Conservation (phyloP, 78 protist species). For the Dictyostelium intermedium region DNA sequence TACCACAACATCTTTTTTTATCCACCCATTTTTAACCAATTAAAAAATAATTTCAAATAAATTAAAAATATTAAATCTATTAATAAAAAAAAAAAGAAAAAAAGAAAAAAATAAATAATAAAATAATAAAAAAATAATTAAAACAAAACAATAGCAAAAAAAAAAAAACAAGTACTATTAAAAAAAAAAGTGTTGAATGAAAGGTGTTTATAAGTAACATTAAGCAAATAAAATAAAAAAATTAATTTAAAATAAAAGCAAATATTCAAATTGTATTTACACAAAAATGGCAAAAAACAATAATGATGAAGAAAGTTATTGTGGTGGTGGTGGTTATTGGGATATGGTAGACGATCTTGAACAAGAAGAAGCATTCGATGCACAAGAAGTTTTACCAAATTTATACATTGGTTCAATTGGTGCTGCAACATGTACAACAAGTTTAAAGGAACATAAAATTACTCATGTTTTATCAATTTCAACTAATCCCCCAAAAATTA, state of each 20-base stretch:
- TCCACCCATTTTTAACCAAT: background rate
- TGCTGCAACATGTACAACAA: slow-evolving; percentile 9
- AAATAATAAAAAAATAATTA: background rate
- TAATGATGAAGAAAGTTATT: background rate
- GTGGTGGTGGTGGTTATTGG: slow-evolving; percentile 52
- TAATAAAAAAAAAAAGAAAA: background rate
- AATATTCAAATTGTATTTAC: background rate
- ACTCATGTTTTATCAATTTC: slow-evolving; percentile 58
- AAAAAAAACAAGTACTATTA: no score
- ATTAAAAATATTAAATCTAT: background rate
- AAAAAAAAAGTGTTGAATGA: background rate
- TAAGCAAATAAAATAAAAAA: background rate
- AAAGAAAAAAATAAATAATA: background rate
- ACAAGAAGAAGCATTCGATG: slow-evolving; percentile 44
- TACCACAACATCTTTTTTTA: background rate
- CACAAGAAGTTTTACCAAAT: slow-evolving; percentile 60
- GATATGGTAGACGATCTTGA: slow-evolving; percentile 47
- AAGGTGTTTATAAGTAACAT: background rate
- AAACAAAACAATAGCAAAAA: background rate
- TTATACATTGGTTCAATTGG: slow-evolving; percentile 52
- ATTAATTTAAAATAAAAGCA: background rate
- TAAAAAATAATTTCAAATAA: background rate
- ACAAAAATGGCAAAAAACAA: background rate
- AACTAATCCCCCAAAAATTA: slow-evolving; percentile 51
- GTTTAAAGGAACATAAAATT: slow-evolving; percentile 36